These are phyloP conservation scores for Beauveria asiatica DNA, from an alignment of 2,329 filamentous ascomycete genomes.

Conservation along the genomic window DNA sequence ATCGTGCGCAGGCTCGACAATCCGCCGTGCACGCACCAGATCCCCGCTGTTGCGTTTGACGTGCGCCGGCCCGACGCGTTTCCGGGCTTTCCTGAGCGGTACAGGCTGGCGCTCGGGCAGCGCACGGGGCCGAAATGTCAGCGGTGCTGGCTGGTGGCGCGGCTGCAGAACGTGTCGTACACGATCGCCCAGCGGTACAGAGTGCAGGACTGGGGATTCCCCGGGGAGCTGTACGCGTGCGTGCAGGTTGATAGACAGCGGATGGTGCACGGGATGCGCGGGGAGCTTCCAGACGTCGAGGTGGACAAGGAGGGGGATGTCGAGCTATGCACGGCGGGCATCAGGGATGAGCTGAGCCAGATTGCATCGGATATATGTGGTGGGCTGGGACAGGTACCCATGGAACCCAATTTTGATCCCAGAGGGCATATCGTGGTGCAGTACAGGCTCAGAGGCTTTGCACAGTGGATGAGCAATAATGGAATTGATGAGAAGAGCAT, in stretches of 20 bases:
- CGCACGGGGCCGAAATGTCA: constrained; percentile 8
- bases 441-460: constrained; percentile 5
- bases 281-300: background rate
- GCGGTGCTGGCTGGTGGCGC: constrained; percentile 5
- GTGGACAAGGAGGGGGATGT: constrained; percentile 1
- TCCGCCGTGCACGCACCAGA: constrained; percentile 3
- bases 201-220: background rate
- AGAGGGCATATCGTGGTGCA: background rate
- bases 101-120: constrained; percentile 4
- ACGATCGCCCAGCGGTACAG: background rate
- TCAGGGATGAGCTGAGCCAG: background rate
- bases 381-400: constrained; percentile 5
- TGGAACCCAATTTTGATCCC: constrained; percentile 10
- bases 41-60: background rate
- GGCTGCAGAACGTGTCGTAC: constrained; percentile 4
- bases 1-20: constrained; percentile 5
- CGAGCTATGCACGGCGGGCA: background rate
- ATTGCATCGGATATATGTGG: constrained; percentile 4
- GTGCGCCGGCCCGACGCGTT: background rate
- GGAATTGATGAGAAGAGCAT: background rate
- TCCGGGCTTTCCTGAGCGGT: background rate
- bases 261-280: constrained; percentile 8
- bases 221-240: constrained; percentile 10
- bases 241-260: constrained; percentile 1
- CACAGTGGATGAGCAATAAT: background rate